Conservation (phyloP, 2,329 filamentous ascomycete genomes). For the Aspergillus niger region DNA sequence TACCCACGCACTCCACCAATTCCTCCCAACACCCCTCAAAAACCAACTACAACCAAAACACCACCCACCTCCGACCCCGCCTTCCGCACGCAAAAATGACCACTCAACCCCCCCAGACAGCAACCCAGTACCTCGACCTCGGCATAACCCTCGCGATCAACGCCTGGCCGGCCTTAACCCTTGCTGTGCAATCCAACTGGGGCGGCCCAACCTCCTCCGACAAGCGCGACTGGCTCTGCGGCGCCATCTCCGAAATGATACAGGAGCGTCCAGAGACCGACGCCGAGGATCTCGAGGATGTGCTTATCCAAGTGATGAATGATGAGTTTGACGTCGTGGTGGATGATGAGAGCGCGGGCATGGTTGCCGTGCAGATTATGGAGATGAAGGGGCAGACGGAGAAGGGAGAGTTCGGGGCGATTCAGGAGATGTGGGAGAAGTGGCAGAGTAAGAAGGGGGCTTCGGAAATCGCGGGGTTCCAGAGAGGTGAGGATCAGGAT, state of each 20-base stretch:
- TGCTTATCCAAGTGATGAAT: conserved; percentile 85
- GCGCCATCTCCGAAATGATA: conserved; percentile 80
- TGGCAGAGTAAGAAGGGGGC: conserved; percentile 43
- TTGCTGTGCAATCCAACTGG: conserved; percentile 85
- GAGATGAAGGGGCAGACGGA: conserved; percentile 65
- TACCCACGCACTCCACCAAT: background rate
- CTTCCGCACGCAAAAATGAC: conserved; percentile 21
- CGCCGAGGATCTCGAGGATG: conserved; percentile 75
- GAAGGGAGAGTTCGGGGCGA: conserved; percentile 65
- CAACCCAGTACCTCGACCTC: conserved; percentile 75
- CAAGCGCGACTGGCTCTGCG: conserved; percentile 96
- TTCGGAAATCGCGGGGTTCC: conserved; percentile 36
- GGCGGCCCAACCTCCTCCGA: conserved; percentile 79
- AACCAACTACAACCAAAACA: conserved; percentile 7
- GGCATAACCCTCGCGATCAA: conserved; percentile 81
- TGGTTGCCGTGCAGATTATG: conserved; percentile 73
- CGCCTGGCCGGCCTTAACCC: conserved; percentile 83
- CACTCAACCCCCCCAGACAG: conserved; percentile 41
- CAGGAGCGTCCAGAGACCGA: conserved; percentile 64
- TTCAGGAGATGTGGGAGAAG: conserved; percentile 60
- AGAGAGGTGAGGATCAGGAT: conserved; percentile 45
- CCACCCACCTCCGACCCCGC: background rate
- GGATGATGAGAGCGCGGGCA: conserved; percentile 81
- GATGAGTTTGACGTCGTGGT: conserved; percentile 95
- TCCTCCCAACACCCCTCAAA: background rate